Evolutionary conservation across 2,329 filamentous ascomycete genomes (phyloP), one percentile per base, ranked within the genome.

Genomic region (Botrytis pseudocinerea): DNA sequence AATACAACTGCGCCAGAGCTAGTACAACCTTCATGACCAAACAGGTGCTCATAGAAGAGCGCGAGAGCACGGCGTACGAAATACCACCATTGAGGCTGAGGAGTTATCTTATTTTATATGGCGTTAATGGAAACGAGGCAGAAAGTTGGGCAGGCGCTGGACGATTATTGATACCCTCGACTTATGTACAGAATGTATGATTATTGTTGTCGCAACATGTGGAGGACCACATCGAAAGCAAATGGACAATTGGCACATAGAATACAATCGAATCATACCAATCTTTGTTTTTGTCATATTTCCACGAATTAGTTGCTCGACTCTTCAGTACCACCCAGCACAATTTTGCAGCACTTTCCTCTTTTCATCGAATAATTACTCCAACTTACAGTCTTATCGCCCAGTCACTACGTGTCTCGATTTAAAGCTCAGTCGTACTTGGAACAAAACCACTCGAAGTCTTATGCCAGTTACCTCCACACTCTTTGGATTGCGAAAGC

Each of bases 111-210:
- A 25, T 25, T n/a, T 54, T 42, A 42, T 32, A 25, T 54, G 65
- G 65, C 65, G 48, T 68, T n/a, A 62, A 35, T 51, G 59, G 44
- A 44, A 38, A 42, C 12, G 42, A 32, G 4, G 40, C 51, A 57
- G 44, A 16, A 64, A 64, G 10, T 68, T 20, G 28, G 25, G 32
- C 59, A 63, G 69, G 69, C 69, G 59, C 63, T 63, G 35, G 42
- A 54, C 69, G 59, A 70, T 63, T 38, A 32, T 63, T 70, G 69
- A 70, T 70, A 70, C 69, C 69, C 69, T 46, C 28, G 69, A 59
- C 38, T 63, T 46, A 48, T 35, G 18, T 38, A 28, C 59, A 63
- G 28, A 63, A 64, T 64, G 44, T 10, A 70, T 63, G 69, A 32
- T 12, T 70, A 6, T 40, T 70, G 28, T 25, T 8, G 18, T 46